Percentiles rank a stretch among this genome's conserved stretches.
Conservation (phyloP, 345 rosid genomes). For the Sonneratia caseolaris region DNA sequence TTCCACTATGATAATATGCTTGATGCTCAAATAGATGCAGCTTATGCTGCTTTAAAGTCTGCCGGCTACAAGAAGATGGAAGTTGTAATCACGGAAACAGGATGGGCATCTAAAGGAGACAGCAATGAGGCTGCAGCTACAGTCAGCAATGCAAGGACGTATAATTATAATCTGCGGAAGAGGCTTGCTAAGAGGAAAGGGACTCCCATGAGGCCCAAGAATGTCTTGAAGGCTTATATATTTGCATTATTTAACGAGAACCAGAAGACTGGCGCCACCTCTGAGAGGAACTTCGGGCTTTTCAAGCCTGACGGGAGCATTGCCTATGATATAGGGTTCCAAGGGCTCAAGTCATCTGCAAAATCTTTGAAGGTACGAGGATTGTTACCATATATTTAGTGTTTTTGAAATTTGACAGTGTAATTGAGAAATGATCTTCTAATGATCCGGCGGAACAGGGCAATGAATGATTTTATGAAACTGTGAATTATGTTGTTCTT, state of each 20-base stretch:
- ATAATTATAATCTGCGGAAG: slow-evolving; percentile 81
- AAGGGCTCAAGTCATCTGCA: slow-evolving; percentile 67
- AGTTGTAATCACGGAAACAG: slow-evolving; percentile 86
- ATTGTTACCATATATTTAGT: slow-evolving; percentile 8
- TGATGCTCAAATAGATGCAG: slow-evolving; percentile 96
- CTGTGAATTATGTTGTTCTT: background rate
- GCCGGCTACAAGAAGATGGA: slow-evolving; percentile 83
- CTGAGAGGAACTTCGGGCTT: slow-evolving; percentile 88
- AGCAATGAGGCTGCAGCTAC: slow-evolving; percentile 83
- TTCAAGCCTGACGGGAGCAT: slow-evolving; percentile 89
- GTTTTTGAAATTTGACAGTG: background rate
- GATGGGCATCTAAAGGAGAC: slow-evolving; percentile 95
- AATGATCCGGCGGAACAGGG: background rate
- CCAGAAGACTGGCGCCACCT: slow-evolving; percentile 66
- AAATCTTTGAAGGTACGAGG: slow-evolving; percentile 60
- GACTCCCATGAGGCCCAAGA: slow-evolving; percentile 80
- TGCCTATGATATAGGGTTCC: slow-evolving; percentile 74
- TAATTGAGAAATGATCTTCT: background rate
- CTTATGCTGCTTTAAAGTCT: slow-evolving; percentile 76
- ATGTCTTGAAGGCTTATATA: slow-evolving; percentile 62
- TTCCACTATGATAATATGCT: slow-evolving; percentile 93
- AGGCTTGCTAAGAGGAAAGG: slow-evolving; percentile 94
- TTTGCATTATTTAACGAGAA: slow-evolving; percentile 90
- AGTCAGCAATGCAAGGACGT: slow-evolving; percentile 64
- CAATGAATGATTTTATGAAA: background rate